These are phyloP conservation scores for Obba rivulosa DNA, from an alignment of 768 basidiomycete genomes.

Conservation along the genomic window DNA sequence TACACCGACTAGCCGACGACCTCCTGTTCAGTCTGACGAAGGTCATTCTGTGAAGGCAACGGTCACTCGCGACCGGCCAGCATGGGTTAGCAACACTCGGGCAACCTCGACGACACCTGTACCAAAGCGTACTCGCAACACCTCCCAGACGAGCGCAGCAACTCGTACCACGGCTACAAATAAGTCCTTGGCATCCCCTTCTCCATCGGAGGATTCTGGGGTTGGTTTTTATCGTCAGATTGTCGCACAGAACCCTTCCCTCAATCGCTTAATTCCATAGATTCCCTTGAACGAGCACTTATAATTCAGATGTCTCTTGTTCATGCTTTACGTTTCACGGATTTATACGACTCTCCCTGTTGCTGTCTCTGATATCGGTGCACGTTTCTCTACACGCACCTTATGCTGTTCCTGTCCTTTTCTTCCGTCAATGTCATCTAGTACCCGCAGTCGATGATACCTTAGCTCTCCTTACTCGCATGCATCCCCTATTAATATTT, in stretches of 20 bases:
- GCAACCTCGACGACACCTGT: slow-evolving; percentile 23
- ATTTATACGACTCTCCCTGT: slow-evolving; percentile 23
- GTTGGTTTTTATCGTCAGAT: slow-evolving; percentile 82
- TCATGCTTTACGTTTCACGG: slow-evolving; percentile 20
- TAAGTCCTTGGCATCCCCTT: slow-evolving; percentile 59
- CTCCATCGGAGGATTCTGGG: slow-evolving; percentile 77
- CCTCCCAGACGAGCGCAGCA: slow-evolving; percentile 66
- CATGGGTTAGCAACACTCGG: slow-evolving; percentile 63
- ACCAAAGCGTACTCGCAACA: slow-evolving; percentile 62
- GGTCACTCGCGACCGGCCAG: slow-evolving; percentile 54
- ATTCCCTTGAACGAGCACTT: slow-evolving; percentile 7
- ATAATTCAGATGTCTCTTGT: slow-evolving; percentile 7
- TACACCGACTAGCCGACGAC: slow-evolving; percentile 38
- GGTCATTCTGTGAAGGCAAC: slow-evolving; percentile 62
- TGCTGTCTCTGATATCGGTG: slow-evolving; percentile 19
- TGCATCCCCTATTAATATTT: slow-evolving; percentile 15
- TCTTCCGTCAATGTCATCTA: slow-evolving; percentile 17
- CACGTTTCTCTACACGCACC: slow-evolving; percentile 17
- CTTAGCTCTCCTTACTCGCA: slow-evolving; percentile 25
- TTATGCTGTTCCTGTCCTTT: slow-evolving; percentile 20
- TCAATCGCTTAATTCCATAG: slow-evolving; percentile 34
- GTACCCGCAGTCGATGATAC: slow-evolving; percentile 26
- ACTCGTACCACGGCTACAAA: slow-evolving; percentile 34
- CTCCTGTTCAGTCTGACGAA: slow-evolving; percentile 51
- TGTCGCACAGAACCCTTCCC: slow-evolving; percentile 67